Evolutionary conservation across 345 rosid genomes (phyloP).

Genomic region (Salix purpurea): DNA sequence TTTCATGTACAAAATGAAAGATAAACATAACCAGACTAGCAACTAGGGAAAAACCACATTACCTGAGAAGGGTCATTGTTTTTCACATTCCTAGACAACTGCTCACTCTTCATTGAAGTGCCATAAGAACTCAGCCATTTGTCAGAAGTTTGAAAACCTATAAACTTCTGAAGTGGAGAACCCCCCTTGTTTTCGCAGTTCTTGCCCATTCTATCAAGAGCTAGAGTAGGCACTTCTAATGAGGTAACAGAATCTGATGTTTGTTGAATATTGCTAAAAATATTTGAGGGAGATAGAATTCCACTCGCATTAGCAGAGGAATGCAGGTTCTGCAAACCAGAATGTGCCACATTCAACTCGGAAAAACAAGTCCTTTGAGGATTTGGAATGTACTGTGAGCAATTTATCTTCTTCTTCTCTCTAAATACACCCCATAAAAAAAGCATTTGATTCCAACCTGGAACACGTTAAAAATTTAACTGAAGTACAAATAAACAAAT

Average conservation of each 20-base stretch:
- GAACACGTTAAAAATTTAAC: conserved; percentile 1
- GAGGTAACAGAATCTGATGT: neutral
- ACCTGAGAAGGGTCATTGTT: conserved; percentile 7
- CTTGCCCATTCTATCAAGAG: conserved; percentile 5
- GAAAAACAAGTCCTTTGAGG: neutral
- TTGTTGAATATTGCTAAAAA: neutral
- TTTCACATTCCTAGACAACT: neutral
- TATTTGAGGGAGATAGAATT: neutral
- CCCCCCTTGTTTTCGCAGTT: conserved; percentile 9
- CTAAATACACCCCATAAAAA: conserved; percentile 32
- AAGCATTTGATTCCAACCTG: conserved; percentile 28
- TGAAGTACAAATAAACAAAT: neutral
- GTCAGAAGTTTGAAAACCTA: neutral
- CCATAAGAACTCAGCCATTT: neutral
- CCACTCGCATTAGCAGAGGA: conserved; percentile 9
- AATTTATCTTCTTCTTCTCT: conserved; percentile 11
- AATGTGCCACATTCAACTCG: neutral
- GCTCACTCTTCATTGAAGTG: neutral
- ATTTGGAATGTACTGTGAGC: neutral
- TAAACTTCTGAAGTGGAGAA: conserved; percentile 3
- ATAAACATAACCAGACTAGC: neutral
- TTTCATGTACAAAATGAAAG: neutral
- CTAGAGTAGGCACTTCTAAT: neutral
- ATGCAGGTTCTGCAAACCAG: conserved; percentile 2
- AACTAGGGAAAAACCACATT: neutral